A percentile compares a stretch with the other conserved stretches of the same genome.
Conservation (phyloP, 192 early-diverging fungal genomes). For the Backusella tarrabulga region DNA sequence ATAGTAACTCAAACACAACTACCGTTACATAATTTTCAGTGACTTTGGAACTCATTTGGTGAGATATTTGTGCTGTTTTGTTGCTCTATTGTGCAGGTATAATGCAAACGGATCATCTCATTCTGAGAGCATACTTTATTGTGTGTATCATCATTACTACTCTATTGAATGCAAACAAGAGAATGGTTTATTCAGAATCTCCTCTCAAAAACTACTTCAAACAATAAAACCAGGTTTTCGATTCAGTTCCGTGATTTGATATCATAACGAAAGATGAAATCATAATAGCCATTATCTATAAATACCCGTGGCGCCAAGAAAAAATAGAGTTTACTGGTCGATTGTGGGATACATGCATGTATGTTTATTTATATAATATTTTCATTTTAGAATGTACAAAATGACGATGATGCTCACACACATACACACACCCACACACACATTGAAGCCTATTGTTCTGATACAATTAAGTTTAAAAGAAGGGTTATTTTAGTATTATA, state of each 20-base stretch:
- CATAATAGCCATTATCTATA: too few species aligned
- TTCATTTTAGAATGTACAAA: not conserved
- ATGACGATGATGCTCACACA: not conserved
- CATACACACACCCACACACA: not conserved
- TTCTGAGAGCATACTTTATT: not conserved
- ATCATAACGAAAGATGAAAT: not conserved
- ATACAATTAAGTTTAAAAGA: not conserved
- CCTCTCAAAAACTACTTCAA: not conserved
- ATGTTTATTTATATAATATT: not conserved
- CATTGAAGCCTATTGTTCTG: not conserved
- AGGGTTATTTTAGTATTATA: not conserved
- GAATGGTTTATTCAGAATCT: not conserved
- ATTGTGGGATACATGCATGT: not conserved
- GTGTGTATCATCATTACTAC: not conserved
- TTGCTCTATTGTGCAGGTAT: not conserved
- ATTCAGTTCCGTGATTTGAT: not conserved
- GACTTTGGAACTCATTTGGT: too few species aligned
- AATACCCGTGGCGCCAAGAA: not conserved
- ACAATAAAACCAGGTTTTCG: not conserved
- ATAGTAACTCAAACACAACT: not conserved
- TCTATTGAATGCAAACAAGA: not conserved
- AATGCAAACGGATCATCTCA: not conserved
- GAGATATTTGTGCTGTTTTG: not conserved
- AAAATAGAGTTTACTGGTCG: not conserved
- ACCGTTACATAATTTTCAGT: not conserved